Conservation (phyloP, 257 asterid genomes). For the Cinchona pubescens region DNA sequence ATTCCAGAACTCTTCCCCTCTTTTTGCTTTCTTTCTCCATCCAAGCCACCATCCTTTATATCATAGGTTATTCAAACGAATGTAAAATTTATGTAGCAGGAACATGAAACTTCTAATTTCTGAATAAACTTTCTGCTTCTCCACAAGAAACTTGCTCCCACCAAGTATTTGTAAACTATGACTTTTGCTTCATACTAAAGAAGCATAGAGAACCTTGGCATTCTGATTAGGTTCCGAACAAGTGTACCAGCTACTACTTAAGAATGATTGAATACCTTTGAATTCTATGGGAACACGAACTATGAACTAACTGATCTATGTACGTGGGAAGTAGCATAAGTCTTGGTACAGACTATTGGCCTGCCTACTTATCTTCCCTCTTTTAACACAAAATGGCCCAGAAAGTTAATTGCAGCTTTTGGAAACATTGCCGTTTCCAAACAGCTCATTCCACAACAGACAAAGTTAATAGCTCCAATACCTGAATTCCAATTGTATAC, state of each 20-base stretch:
- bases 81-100: background rate
- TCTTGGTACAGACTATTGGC: background rate
- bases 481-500: conserved; percentile 89
- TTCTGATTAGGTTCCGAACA: background rate
- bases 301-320: background rate
- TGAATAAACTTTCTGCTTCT: background rate
- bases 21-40: background rate
- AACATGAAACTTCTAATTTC: background rate
- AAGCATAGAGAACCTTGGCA: background rate
- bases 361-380: background rate
- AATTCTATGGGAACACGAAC: background rate
- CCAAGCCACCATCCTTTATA: background rate
- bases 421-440: background rate
- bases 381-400: background rate
- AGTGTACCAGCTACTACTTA: background rate
- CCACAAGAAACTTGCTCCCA: background rate
- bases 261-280: background rate
- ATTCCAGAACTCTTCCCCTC: background rate
- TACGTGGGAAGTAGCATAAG: no score
- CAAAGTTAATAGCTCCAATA: conserved; percentile 13
- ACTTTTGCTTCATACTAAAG: background rate
- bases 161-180: background rate
- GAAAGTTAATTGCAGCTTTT: conserved; percentile 2
- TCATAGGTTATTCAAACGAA: background rate
- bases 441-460: background rate